These are phyloP conservation scores for Dendrothele bispora DNA, from an alignment of 768 basidiomycete species.

Conservation along the genomic window DNA sequence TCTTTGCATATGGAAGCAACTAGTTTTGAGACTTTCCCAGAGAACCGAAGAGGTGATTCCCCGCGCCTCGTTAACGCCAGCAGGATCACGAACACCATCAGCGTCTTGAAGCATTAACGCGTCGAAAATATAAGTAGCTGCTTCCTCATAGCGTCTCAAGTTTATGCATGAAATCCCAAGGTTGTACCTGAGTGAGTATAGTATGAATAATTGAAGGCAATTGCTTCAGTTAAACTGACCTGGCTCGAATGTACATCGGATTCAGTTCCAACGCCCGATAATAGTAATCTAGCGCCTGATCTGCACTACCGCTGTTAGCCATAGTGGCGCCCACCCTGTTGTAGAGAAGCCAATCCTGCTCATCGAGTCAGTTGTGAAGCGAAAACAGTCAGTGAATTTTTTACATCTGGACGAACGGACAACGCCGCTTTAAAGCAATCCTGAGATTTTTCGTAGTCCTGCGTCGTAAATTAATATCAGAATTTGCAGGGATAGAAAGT, in stretches of 20 bases:
- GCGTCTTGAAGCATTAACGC: slow-evolving; percentile 88
- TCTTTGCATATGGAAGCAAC: slow-evolving; percentile 79
- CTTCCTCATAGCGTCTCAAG: slow-evolving; percentile 84
- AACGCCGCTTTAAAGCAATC: slow-evolving; percentile 94
- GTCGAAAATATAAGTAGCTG: slow-evolving; percentile 83
- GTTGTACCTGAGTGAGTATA: slow-evolving; percentile 64
- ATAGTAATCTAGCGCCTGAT: slow-evolving; percentile 86
- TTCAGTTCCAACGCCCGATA: slow-evolving; percentile 83
- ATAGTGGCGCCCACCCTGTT: slow-evolving; percentile 94
- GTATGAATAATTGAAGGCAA: not conserved
- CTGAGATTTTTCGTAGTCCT: slow-evolving; percentile 90
- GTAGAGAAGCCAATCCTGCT: slow-evolving; percentile 87
- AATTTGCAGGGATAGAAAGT: not conserved
- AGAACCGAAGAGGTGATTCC: slow-evolving; percentile 68
- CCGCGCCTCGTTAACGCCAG: slow-evolving; percentile 48
- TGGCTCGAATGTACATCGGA: slow-evolving; percentile 87
- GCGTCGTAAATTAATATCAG: not conserved
- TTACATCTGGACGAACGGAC: slow-evolving; percentile 82
- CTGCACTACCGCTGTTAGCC: slow-evolving; percentile 82
- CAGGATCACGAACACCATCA: slow-evolving; percentile 61
- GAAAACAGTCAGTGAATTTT: slow-evolving; percentile 14
- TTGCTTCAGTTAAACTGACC: slow-evolving; percentile 42
- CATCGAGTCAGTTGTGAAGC: slow-evolving; percentile 5
- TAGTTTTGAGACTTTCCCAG: slow-evolving; percentile 88
- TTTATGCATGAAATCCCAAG: slow-evolving; percentile 92